Evolutionary conservation across 2,329 filamentous ascomycete genomes (phyloP).

Genomic region (Phyllosticta citrichinensis): DNA sequence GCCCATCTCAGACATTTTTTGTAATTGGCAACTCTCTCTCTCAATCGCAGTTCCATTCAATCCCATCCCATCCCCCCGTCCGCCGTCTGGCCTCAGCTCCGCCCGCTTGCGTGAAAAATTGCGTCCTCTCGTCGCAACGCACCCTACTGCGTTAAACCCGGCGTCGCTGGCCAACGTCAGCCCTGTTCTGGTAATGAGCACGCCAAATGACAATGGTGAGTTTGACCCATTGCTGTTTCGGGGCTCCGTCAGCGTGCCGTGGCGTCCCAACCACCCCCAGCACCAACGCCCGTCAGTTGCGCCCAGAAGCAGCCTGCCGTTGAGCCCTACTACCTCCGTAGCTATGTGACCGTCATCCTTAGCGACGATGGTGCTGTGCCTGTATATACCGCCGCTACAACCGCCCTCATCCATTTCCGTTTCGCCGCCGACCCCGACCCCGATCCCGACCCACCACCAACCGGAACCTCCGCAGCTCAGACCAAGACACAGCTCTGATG

Average conservation of each 20-base stretch:
- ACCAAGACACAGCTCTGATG: conserved; percentile 9
- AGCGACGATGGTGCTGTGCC: neutral
- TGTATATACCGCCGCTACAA: neutral
- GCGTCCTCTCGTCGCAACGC: neutral
- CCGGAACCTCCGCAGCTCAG: conserved; percentile 6
- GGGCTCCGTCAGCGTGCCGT: neutral
- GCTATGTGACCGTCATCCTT: conserved; percentile 13
- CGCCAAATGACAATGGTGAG: conserved; percentile 32
- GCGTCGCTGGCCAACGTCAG: conserved; percentile 12
- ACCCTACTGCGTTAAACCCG: neutral
- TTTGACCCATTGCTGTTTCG: conserved; percentile 1
- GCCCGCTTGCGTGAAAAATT: neutral
- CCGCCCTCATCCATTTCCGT: neutral
- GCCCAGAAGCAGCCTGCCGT: conserved; percentile 1
- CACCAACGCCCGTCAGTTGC: conserved; percentile 1
- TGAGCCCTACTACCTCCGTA: neutral
- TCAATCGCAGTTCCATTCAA: neutral
- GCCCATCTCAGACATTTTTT: neutral
- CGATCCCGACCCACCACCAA: conserved; percentile 4
- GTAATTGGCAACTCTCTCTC: neutral
- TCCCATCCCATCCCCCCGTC: neutral
- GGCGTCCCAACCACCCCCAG: neutral
- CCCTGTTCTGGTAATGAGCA: conserved; percentile 30
- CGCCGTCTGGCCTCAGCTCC: neutral
- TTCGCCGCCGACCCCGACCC: conserved; percentile 5